Base-by-base conservation (phyloP, 352 stramenopile genomes). In the Phytophthora crassamura region DNA sequence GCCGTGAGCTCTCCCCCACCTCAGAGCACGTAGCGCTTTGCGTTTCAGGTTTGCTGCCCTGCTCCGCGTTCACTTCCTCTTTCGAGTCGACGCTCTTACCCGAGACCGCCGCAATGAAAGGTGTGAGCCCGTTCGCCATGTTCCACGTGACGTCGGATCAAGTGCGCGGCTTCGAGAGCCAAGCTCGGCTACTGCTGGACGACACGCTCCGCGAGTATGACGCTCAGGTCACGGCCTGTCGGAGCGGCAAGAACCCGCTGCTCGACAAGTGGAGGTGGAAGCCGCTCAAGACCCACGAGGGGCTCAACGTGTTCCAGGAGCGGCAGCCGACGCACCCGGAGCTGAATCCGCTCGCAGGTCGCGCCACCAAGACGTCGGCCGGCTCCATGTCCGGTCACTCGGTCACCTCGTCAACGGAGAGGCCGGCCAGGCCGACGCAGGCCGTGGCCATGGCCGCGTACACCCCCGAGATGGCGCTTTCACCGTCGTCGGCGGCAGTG, bases 261-360 rank as follows among this genome's bases (percentile, higher is more conserved):
- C 68, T 67, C 9, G 54, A 76, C 54, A 76, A 73, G 25, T 76
- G 68, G 68, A 41, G 67, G 39, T 76, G 68, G 68, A 76, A 76
- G 25, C 52, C 64, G 4, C 54, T 76, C 28, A 70, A 70, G 47
- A 73, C 64, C 1, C 54, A 58, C 15, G 47, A 74, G 11, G 46
- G 62, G 14, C 70, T 82, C 42, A 57, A 38, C 38, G 59, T 77
- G 6, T 82, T 58, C 42, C 72, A 82, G 35, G 68, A 76, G 54
- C 64, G 68, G 25, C 68, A 73, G 15, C 68, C 68, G 15, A 73
- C 47, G 4, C 52, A 73, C 25, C 58, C 58, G 9, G 64, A 59
- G 38, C n/a, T 73, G 0, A 59, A 52, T 25, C 41, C 25, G 0
- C 33, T 43, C 12, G 16, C 58, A 4, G 45, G 11, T 40, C 47